Conservation (phyloP, 1,139 yeast genomes). For the Kodamaea arcana region DNA sequence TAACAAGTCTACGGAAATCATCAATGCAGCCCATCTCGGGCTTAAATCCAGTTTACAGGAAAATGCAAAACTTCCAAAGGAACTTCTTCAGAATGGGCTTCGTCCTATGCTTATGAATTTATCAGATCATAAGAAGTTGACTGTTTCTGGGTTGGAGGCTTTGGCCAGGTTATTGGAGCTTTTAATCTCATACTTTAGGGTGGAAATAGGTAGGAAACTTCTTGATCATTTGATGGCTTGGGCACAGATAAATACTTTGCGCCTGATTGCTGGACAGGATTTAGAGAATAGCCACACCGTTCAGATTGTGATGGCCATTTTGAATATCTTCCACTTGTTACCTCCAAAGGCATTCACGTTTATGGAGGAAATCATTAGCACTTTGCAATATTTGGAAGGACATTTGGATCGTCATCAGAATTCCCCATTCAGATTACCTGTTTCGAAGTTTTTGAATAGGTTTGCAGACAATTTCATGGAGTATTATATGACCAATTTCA, state of each 20-base stretch:
- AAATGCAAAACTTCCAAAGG: conserved; percentile 88
- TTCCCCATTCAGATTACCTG: conserved; percentile 90
- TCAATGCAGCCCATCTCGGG: conserved; percentile 91
- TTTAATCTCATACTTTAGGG: conserved; percentile 88
- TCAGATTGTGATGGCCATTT: conserved; percentile 82
- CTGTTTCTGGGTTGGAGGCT: conserved; percentile 89
- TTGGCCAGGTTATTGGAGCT: conserved; percentile 81
- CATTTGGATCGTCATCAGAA: conserved; percentile 78
- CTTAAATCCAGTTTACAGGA: conserved; percentile 79
- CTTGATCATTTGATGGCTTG: conserved; percentile 93
- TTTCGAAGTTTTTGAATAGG: conserved; percentile 80
- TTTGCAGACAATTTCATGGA: conserved; percentile 74
- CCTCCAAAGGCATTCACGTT: conserved; percentile 93
- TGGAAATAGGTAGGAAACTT: conserved; percentile 90
- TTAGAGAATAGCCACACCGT: conserved; percentile 77
- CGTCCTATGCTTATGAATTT: conserved; percentile 94
- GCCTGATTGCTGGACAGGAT: conserved; percentile 68
- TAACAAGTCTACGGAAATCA: conserved; percentile 79
- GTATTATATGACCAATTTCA: conserved; percentile 65
- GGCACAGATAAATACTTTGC: conserved; percentile 82
- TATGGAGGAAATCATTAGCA: conserved; percentile 78
- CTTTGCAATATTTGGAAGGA: conserved; percentile 75
- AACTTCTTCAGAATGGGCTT: conserved; percentile 84
- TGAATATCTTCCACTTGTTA: conserved; percentile 84
- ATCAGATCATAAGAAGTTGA: conserved; percentile 86